Evolutionary conservation across 2,329 filamentous ascomycete species (phyloP), one percentile per base, ranked within the genome.

Genomic region (Xenosphaeropsis pyriputrescens): DNA sequence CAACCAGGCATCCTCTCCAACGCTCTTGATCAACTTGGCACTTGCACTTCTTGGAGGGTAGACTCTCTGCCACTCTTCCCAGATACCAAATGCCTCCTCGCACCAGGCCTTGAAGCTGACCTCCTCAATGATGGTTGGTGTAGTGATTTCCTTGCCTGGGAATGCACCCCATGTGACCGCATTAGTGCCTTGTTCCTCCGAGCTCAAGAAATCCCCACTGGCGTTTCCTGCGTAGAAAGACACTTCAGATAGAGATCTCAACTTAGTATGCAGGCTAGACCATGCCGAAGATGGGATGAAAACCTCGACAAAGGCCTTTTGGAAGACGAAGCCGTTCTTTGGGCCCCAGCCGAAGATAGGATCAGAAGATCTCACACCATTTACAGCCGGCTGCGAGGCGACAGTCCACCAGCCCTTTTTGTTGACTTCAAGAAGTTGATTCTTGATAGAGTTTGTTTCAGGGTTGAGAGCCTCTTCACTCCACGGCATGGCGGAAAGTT

Each of bases 141-240:
- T 93, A 41, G 93, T 74, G 53, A 96, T 96, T 59, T 96, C 89
- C 61, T 95, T 95, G 32, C 85, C 85, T 0, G 84, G 81, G 60
- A 96, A 96, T 1, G 86, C 85, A 37, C 89, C 89, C 89, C 89
- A 96, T 0, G 91, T 98, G 2, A 98, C 91, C 0, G 89, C 86
- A 53, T 96, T 95, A 19, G 93, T 89, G 84, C 85, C 49, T 4
- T 33, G 29, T 7, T 64, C 58, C 43, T 83, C 74, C 1, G 78
- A 85, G 12, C 82, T 81, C 41, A 77, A 66, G 52, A 91, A 93
- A 41, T 85, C 80, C n/a, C 85, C 84, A 2, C 64, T 62, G 0
- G 71, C 69, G 55, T 93, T 93, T 37, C 76, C 75, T 4, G 89
- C 89, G 58, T 93, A 95, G 68, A 85, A 98, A 47, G 82, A 85